Percentiles rank a stretch among this genome's conserved stretches.
These are phyloP conservation scores for Alternaria hordeiaustralica DNA, from an alignment of 2,329 filamentous ascomycete genomes.

Conservation along the genomic window DNA sequence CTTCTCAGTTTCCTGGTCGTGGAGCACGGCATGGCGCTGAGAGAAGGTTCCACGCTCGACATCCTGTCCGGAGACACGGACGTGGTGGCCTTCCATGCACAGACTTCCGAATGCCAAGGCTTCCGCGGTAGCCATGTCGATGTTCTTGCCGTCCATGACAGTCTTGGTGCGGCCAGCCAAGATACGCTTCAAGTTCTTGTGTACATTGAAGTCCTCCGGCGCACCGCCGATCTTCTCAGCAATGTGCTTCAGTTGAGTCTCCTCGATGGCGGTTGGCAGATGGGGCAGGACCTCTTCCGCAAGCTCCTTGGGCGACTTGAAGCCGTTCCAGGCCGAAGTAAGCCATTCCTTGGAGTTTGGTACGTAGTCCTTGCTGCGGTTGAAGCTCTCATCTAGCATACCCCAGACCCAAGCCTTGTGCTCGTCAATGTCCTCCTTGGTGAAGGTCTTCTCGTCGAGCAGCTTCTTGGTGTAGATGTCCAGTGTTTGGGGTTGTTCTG, in stretches of 20 bases:
- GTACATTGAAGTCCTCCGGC: constrained; percentile 85
- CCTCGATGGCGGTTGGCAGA: constrained; percentile 80
- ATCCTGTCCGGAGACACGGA: constrained; percentile 97
- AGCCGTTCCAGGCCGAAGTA: constrained; percentile 98
- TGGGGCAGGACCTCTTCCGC: constrained; percentile 94
- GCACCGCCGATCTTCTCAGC: constrained; percentile 77
- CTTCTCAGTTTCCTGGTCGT: constrained; percentile 93
- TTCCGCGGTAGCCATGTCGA: constrained; percentile 97
- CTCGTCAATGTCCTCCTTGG: constrained; percentile 96
- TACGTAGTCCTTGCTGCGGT: constrained; percentile 96
- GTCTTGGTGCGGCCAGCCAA: constrained; percentile 88
- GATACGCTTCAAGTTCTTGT: constrained; percentile 98
- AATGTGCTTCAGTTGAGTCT: constrained; percentile 78
- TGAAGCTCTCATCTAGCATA: constrained; percentile 97
- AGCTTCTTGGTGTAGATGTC: constrained; percentile 93
- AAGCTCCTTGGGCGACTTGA: constrained; percentile 98
- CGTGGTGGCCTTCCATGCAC: constrained; percentile 91
- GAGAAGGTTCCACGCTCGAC: constrained; percentile 99
- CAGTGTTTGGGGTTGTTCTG: constrained; percentile 80
- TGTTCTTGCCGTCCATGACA: constrained; percentile 87
- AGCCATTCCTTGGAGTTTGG: constrained; percentile 98
- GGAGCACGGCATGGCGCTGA: constrained; percentile 94
- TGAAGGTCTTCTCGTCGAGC: constrained; percentile 90
- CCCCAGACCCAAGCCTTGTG: constrained; percentile 99
- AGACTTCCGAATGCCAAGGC: constrained; percentile 92